phyloP scores from a whole-genome alignment of 805 yeast species.

The Millerozyma miso region DNA sequence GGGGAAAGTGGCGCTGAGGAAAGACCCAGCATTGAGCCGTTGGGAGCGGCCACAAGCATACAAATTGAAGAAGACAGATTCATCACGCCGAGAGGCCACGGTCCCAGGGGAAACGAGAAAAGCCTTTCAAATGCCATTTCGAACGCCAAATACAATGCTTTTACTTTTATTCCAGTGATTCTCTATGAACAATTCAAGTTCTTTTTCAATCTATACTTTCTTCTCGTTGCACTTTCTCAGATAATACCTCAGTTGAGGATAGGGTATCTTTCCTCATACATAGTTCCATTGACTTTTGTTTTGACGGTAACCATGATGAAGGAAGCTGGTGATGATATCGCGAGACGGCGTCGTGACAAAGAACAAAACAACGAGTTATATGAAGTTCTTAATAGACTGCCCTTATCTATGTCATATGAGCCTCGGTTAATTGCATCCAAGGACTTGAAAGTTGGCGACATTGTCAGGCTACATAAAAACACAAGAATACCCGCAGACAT shows the following conservation, averaged over 20 bases:
- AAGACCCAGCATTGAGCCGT: slow-evolving; percentile 1
- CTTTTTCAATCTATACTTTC: slow-evolving; percentile 88
- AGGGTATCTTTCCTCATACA: slow-evolving; percentile 88
- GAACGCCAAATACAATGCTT: slow-evolving; percentile 88
- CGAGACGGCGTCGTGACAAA: slow-evolving; percentile 81
- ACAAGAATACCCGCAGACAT: slow-evolving; percentile 92
- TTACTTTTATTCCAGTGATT: slow-evolving; percentile 83
- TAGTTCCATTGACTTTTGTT: slow-evolving; percentile 93
- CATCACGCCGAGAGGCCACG: slow-evolving; percentile 34
- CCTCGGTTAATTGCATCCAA: slow-evolving; percentile 41
- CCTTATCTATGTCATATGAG: slow-evolving; percentile 18
- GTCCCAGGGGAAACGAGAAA: slow-evolving; percentile 19
- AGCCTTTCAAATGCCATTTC: slow-evolving; percentile 76
- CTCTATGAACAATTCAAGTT: slow-evolving; percentile 95
- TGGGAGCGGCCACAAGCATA: slow-evolving; percentile 11
- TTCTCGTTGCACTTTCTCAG: slow-evolving; percentile 92
- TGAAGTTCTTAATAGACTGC: slow-evolving; percentile 50
- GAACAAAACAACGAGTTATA: slow-evolving; percentile 85
- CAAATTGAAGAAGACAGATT: slow-evolving; percentile 25
- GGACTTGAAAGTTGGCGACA: slow-evolving; percentile 79
- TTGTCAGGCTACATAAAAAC: slow-evolving; percentile 74
- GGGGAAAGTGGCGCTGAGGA: slow-evolving; percentile 15
- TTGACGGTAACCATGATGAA: slow-evolving; percentile 88
- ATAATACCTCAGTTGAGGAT: slow-evolving; percentile 84
- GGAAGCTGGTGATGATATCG: slow-evolving; percentile 92